phyloP scores from a whole-genome alignment of 2,329 filamentous ascomycete genomes.

The Colletotrichum musae region DNA sequence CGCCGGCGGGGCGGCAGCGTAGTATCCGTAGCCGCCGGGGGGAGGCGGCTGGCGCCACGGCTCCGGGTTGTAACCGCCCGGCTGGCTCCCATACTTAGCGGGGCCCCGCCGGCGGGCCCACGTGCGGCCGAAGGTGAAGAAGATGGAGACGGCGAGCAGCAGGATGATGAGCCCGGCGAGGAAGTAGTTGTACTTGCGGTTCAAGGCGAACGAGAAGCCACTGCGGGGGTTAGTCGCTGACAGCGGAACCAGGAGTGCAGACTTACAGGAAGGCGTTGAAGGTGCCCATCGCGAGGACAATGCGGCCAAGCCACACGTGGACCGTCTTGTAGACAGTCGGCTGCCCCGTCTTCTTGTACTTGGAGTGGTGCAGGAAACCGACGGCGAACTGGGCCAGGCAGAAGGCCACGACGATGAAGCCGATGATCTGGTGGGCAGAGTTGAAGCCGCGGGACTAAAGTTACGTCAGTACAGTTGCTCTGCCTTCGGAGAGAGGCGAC shows the following conservation, averaged over 20 bases:
- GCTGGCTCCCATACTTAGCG: slow-evolving; percentile 25
- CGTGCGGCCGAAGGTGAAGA: slow-evolving; percentile 51
- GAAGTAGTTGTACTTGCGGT: slow-evolving; percentile 61
- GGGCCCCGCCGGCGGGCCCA: slow-evolving; percentile 43
- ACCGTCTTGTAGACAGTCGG: slow-evolving; percentile 65
- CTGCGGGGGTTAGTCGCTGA: slow-evolving; percentile 49
- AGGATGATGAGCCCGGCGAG: slow-evolving; percentile 63
- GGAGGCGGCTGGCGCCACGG: slow-evolving; percentile 38
- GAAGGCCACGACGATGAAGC: slow-evolving; percentile 66
- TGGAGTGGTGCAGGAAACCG: slow-evolving; percentile 69
- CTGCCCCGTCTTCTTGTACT: slow-evolving; percentile 64
- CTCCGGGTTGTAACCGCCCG: slow-evolving; percentile 39
- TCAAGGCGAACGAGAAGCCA: slow-evolving; percentile 71
- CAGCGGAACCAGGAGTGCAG: too few relatives aligned
- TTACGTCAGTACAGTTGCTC: background rate
- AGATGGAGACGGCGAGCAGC: slow-evolving; percentile 53
- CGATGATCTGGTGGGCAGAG: slow-evolving; percentile 71
- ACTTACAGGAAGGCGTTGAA: slow-evolving; percentile 71
- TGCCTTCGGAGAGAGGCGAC: slow-evolving; percentile 42
- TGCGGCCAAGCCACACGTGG: slow-evolving; percentile 71
- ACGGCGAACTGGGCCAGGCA: slow-evolving; percentile 68
- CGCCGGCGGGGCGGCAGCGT: slow-evolving; percentile 24
- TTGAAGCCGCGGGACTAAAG: slow-evolving; percentile 66
- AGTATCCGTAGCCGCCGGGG: slow-evolving; percentile 33
- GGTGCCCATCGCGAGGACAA: slow-evolving; percentile 67